Percentiles rank a stretch among this genome's conserved stretches.
Conservation (phyloP, 768 basidiomycete species). For the Ephemerocybe angulata region DNA sequence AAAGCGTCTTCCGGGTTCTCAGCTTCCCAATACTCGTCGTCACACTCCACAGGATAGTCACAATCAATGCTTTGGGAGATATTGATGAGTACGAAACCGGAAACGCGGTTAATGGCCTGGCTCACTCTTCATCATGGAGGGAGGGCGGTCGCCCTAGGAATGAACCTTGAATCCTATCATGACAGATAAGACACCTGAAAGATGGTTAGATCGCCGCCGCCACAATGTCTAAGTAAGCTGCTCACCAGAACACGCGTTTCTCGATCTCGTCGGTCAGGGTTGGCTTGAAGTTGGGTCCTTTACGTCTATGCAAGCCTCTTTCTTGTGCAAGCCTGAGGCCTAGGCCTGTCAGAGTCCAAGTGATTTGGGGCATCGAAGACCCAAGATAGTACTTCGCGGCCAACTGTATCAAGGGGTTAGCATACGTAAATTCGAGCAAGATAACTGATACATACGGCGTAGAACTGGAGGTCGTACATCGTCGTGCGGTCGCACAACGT, state of each 20-base stretch:
- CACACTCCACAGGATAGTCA: conserved; percentile 60
- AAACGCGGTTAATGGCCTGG: conserved; percentile 3
- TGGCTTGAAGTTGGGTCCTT: conserved; percentile 27
- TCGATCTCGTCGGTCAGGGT: conserved; percentile 55
- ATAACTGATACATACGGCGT: conserved; percentile 40
- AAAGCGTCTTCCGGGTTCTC: conserved; percentile 46
- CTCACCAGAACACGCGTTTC: conserved; percentile 56
- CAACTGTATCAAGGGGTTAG: conserved; percentile 17
- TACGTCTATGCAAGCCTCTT: conserved; percentile 55
- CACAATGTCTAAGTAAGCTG: no score
- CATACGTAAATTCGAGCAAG: not conserved
- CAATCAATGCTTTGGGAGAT: conserved; percentile 50
- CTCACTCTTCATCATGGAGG: conserved; percentile 70
- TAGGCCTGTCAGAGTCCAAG: conserved; percentile 55
- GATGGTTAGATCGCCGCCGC: no score
- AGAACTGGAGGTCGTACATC: conserved; percentile 70
- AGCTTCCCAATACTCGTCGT: conserved; percentile 42
- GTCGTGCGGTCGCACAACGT: conserved; percentile 53
- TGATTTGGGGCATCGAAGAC: conserved; percentile 47
- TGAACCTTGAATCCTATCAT: conserved; percentile 36
- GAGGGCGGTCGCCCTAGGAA: conserved; percentile 64
- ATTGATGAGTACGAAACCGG: not conserved
- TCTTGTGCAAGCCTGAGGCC: conserved; percentile 63
- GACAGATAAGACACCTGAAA: conserved; percentile 27
- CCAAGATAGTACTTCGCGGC: conserved; percentile 33